Evolutionary conservation across 345 rosid species (phyloP).

Genomic region (Aegle marmelos): DNA sequence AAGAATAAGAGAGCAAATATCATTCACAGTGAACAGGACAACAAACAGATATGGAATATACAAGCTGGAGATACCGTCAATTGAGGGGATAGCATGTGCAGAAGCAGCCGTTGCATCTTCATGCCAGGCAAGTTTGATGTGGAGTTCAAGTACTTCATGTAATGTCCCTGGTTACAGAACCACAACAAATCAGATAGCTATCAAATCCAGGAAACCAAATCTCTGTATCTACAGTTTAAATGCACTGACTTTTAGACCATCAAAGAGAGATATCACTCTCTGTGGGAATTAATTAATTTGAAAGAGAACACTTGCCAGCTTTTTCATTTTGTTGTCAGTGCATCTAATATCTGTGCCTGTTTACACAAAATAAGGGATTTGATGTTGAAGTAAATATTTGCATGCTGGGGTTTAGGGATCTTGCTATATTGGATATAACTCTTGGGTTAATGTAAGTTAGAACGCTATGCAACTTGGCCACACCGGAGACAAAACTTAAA

Average conservation of each 20-base stretch:
- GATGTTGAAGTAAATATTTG: constrained; percentile 4
- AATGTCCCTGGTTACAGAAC: constrained; percentile 74
- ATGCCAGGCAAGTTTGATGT: constrained; percentile 68
- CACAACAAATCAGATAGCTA: constrained; percentile 67
- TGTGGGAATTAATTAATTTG: constrained; percentile 40
- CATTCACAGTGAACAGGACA: constrained; percentile 82
- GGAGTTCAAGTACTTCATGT: constrained; percentile 60
- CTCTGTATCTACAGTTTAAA: constrained; percentile 74
- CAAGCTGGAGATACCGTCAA: constrained; percentile 68
- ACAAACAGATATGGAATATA: constrained; percentile 77
- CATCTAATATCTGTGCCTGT: neutral
- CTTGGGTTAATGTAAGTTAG: too few species aligned
- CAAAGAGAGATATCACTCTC: constrained; percentile 49
- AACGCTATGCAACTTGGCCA: too few species aligned
- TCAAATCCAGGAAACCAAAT: constrained; percentile 63
- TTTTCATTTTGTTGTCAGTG: neutral
- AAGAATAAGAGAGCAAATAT: constrained; percentile 53
- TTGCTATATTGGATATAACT: too few species aligned
- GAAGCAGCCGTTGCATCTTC: constrained; percentile 60
- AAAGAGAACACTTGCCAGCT: neutral
- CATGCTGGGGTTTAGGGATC: neutral
- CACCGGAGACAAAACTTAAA: neutral
- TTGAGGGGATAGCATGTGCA: constrained; percentile 71
- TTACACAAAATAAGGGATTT: constrained; percentile 2
- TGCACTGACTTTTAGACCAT: constrained; percentile 75